Percentiles rank a stretch among this genome's conserved stretches.
These are phyloP conservation scores for Acer yangbiense DNA, from an alignment of 345 rosid species.

Conservation along the genomic window DNA sequence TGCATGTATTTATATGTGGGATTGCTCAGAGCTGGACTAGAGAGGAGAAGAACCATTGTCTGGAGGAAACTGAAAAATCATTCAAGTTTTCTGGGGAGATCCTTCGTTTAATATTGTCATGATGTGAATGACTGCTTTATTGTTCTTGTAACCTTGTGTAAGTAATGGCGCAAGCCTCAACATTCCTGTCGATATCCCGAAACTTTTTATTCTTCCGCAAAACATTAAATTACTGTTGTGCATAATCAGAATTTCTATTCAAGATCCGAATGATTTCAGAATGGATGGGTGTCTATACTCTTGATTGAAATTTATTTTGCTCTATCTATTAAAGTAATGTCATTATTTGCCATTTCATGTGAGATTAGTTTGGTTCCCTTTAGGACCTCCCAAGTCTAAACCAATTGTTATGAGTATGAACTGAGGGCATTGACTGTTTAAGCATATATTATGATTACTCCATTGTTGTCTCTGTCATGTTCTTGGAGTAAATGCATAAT, in stretches of 20 bases:
- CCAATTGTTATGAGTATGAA: not conserved
- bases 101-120: conserved; percentile 77
- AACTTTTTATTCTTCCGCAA: not conserved
- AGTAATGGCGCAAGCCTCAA: conserved; percentile 22
- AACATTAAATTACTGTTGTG: conserved; percentile 7
- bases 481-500: not conserved
- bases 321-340: not conserved
- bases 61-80: conserved; percentile 95
- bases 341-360: not conserved
- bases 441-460: not conserved
- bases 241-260: conserved; percentile 2
- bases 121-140: conserved; percentile 21
- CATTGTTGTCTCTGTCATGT: not conserved
- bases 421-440: not conserved
- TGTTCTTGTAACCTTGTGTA: conserved; percentile 1
- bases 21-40: conserved; percentile 75
- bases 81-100: conserved; percentile 89
- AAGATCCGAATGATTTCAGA: not conserved
- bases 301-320: not conserved
- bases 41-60: conserved; percentile 86
- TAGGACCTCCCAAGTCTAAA: no score
- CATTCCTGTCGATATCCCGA: not conserved
- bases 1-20: conserved; percentile 1
- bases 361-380: not conserved
- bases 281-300: not conserved